Conservation (phyloP, 306 rosid species). For the Inga laurina region DNA sequence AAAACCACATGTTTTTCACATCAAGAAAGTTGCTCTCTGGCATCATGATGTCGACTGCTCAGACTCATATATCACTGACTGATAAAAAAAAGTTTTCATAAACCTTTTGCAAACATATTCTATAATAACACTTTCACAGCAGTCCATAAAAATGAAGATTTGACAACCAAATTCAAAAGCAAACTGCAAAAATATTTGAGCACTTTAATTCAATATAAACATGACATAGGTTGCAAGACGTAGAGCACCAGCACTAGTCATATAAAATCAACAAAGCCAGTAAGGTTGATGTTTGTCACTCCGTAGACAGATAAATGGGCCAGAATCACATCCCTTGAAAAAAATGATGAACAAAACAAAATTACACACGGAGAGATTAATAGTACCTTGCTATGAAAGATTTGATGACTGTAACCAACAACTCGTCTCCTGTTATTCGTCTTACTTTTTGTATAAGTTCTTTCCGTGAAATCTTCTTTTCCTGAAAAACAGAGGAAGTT, state of each 20-base stretch:
- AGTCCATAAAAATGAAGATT: constrained; percentile 5
- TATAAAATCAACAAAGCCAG: neutral
- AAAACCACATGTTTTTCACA: constrained; percentile 4
- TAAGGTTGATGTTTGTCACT: constrained; percentile 1
- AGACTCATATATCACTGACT: neutral
- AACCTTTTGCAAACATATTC: neutral
- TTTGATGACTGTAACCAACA: constrained; percentile 60
- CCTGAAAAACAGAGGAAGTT: constrained; percentile 46
- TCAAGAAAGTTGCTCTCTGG: neutral
- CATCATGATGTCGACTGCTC: neutral
- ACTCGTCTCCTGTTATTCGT: constrained; percentile 68
- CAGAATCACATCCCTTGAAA: constrained; percentile 3
- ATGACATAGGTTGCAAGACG: neutral
- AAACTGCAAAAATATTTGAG: neutral
- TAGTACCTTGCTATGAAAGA: constrained; percentile 60
- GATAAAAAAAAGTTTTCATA: neutral
- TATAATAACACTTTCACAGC: neutral
- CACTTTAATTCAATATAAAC: neutral
- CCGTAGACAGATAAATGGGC: neutral
- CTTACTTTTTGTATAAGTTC: constrained; percentile 65
- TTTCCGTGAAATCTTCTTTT: constrained; percentile 54
- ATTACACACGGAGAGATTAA: neutral
- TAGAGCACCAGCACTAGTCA: neutral
- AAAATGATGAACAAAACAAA: neutral
- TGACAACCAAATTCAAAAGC: neutral